Evolutionary conservation across 2,329 filamentous ascomycete genomes (phyloP), one percentile per base, ranked within the genome.

Genomic region (Mycosphaerella arachidis): DNA sequence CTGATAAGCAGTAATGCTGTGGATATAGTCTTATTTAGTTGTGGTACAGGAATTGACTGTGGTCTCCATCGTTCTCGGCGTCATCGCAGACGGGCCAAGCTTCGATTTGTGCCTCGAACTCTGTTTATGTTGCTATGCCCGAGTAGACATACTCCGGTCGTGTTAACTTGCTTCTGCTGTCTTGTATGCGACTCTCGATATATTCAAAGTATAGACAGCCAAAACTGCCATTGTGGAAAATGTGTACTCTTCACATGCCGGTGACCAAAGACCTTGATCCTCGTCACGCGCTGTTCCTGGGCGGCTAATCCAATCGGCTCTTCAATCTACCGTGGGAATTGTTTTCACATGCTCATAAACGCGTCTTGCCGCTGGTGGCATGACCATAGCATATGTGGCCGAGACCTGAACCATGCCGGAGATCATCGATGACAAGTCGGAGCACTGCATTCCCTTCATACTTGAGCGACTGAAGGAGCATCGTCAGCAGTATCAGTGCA

Each of bases 361-460:
- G 30, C 50, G n/a, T 33, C 50, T 7, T 52, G 24, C 50, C 50
- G 50, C 30, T 27, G 40, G 40, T 43, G 13, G 50, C 50, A 52
- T 52, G 50, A 52, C 50, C 27, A 31, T 31, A 31, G 40, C 40
- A 43, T 35, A 31, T 30, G 27, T 27, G 48, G 18, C n/a, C 18
- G 48, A 8, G 6, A 35, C 24, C 48, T 33, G 48, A 56, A 62
- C 20, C 35, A 82, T 82, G 79, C 67, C 78, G 52, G 71, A 77
- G 61, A 85, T 91, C 64, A 69, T 87, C 68, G 89, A 93, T 77
- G 90, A 92, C 79, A 93, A 92, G 75, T 88, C 87, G 48, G 82
- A 86, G 59, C 81, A 90, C 72, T 91, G 88, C 77, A 84, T 92
- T 65, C 87, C 89, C 24, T 94, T 93, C 74, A 88, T 92, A 62